Conservation (phyloP, 2,329 filamentous ascomycete genomes). For the Sarocladium brachiariae region DNA sequence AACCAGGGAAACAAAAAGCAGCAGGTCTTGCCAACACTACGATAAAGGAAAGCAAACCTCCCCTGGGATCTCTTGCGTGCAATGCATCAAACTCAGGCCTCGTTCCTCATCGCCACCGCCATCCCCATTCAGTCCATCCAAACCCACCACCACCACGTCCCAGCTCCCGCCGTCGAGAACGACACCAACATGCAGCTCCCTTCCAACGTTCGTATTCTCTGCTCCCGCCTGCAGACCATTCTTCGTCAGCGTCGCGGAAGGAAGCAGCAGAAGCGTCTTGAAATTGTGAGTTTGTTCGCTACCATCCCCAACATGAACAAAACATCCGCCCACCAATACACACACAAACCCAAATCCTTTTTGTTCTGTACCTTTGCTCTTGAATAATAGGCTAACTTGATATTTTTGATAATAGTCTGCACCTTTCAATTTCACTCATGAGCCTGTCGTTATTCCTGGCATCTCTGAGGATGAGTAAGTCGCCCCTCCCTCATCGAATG, state of each 20-base stretch:
- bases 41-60: too few species aligned
- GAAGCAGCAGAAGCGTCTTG: conserved; percentile 30
- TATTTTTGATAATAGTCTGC: conserved; percentile 45
- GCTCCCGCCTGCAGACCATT: conserved; percentile 37
- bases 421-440: conserved; percentile 52
- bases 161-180: conserved; percentile 7
- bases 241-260: conserved; percentile 33
- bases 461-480: conserved; percentile 54
- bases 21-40: too few species aligned
- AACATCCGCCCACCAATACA: too few species aligned
- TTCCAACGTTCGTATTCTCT: conserved; percentile 36
- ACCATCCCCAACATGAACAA: background rate
- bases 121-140: conserved; percentile 1
- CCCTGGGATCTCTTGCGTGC: too few species aligned
- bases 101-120: background rate
- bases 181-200: conserved; percentile 27
- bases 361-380: too few species aligned
- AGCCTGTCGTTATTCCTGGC: conserved; percentile 45
- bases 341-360: too few species aligned
- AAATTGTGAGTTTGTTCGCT: conserved; percentile 36
- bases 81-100: conserved; percentile 1
- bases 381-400: too few species aligned
- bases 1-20: background rate
- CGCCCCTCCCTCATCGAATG: background rate
- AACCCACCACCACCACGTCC: too few species aligned